Base-by-base conservation (phyloP, 2,329 filamentous ascomycete species). In the Xylaria sp. region DNA sequence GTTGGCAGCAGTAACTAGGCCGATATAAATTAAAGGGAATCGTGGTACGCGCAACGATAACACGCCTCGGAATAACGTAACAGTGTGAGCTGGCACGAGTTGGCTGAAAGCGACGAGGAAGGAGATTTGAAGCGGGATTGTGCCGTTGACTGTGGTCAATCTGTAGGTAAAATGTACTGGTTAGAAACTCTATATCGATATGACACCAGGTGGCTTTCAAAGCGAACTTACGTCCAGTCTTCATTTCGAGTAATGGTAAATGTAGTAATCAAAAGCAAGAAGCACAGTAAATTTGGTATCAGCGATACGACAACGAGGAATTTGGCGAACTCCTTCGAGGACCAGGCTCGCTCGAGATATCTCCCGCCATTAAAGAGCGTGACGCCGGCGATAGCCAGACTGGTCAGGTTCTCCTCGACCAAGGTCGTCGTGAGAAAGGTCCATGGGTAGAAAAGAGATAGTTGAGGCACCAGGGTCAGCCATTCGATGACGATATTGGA, bases 71-170 rank as follows among this genome's bases (percentile, higher is more conserved):
- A 97, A 95, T 66, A 99, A 88, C 4, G 95, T 96, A 61, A 98
- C 95, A 12, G 96, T 99, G 80, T 99, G 96, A 70, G 97, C 94
- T 25, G 96, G 96, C 41, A 98, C 92, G 58, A 99, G 92, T 81
- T 99, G 96, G 82, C 97, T 98, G 82, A 98, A 97, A 63, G 95
- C 93, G 75, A 98, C 93, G 69, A 99, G 91, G 83, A 98, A 98
- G 69, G 92, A 91, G 55, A 96, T 94, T 80, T 97, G 95, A 66
- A 97, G 85, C 18, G 94, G 90, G 71, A 97, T 91, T 63, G 94
- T 94, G 74, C 96, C 96, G 74, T 92, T 93, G 77, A 98, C 93
- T 71, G 92, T 91, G 53, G 92, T 94, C 55, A 93, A 81, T 60
- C 92, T 96, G 75, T 15, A 57, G 64, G 6, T 25, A 4, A 39